Percentiles rank a stretch among this genome's conserved stretches.
These are phyloP conservation scores for Calonectria pauciramosa DNA, from an alignment of 2,329 filamentous ascomycete genomes.

Conservation along the genomic window DNA sequence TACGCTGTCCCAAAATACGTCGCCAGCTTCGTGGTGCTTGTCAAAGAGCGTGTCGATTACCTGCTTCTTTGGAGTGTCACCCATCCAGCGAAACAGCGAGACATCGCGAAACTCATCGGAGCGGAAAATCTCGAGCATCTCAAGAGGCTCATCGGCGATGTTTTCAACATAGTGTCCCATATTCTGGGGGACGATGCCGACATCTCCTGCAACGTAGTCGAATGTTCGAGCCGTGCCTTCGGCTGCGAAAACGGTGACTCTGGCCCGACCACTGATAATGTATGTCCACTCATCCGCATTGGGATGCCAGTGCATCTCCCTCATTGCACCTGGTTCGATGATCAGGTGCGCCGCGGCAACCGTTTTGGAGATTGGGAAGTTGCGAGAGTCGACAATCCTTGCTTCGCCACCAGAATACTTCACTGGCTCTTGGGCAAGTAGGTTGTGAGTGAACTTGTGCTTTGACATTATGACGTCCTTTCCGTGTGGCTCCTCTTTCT, in stretches of 20 bases:
- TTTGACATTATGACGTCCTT: conserved; percentile 76
- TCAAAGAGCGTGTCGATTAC: conserved; percentile 77
- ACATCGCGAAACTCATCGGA: conserved; percentile 80
- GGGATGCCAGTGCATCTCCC: conserved; percentile 89
- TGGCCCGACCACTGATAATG: conserved; percentile 79
- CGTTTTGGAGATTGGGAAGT: conserved; percentile 81
- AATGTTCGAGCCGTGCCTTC: conserved; percentile 80
- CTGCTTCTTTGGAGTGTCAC: conserved; percentile 76
- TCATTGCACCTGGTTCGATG: conserved; percentile 78
- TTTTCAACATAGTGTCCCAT: conserved; percentile 90
- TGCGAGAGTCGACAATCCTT: conserved; percentile 80
- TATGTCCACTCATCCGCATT: conserved; percentile 86
- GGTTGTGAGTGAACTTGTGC: conserved; percentile 77
- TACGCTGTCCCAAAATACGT: conserved; percentile 74
- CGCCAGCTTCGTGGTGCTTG: conserved; percentile 71
- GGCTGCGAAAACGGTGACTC: conserved; percentile 81
- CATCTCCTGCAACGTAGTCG: conserved; percentile 81
- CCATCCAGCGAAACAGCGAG: conserved; percentile 81
- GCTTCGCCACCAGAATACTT: conserved; percentile 75
- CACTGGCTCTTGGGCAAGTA: conserved; percentile 77
- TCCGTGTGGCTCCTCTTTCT: conserved; percentile 73
- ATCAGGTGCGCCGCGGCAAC: conserved; percentile 80
- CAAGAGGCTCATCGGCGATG: conserved; percentile 79
- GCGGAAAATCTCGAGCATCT: conserved; percentile 83
- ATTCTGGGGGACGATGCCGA: conserved; percentile 81